Evolutionary conservation across 179 eudicot species (phyloP).

Genomic region (Spergularia azorica): DNA sequence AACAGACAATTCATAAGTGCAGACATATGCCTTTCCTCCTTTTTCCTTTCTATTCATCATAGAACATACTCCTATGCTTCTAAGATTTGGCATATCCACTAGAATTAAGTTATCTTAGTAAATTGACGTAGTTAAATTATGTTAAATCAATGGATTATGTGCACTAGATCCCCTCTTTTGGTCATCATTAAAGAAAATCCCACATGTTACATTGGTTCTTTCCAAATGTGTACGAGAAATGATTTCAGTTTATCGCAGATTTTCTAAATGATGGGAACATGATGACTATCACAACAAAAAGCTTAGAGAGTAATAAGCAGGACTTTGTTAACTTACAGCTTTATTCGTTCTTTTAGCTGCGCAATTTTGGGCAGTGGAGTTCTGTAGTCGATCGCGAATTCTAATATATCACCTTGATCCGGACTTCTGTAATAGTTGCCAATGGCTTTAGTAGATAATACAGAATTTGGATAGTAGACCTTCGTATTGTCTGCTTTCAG

Average conservation of each 20-base stretch:
- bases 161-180: too few species aligned
- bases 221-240: too few species aligned
- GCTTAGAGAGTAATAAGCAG: background rate
- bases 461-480: constrained; percentile 41
- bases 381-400: constrained; percentile 37
- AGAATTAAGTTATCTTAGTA: too few species aligned
- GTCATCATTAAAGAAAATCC: too few species aligned
- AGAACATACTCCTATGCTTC: background rate
- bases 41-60: background rate
- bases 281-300: background rate
- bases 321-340: constrained; percentile 31
- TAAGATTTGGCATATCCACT: background rate
- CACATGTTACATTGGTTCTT: too few species aligned
- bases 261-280: too few species aligned
- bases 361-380: constrained; percentile 39
- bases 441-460: constrained; percentile 41
- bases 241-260: too few species aligned
- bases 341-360: constrained; percentile 32
- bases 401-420: constrained; percentile 40
- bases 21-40: background rate
- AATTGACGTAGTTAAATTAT: too few species aligned
- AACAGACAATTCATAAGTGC: too few species aligned
- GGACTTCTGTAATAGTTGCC: constrained; percentile 49
- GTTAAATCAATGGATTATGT: too few species aligned
- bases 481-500: constrained; percentile 42